Base-by-base conservation (phyloP, 176 grass and related monocot species). In the Paspalum notatum region DNA sequence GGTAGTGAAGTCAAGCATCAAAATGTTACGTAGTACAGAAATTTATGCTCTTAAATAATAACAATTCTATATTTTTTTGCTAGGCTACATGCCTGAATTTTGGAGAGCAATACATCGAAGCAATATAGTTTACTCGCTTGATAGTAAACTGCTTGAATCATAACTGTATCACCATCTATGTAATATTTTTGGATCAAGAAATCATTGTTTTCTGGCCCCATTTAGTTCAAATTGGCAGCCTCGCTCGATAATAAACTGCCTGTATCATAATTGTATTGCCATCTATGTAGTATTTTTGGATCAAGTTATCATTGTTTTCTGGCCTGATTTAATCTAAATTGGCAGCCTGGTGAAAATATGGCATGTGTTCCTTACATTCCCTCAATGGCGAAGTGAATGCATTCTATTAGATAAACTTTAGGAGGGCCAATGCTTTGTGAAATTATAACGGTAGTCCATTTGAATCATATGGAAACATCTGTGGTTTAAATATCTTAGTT, bases 41-140 rank as follows among this genome's bases (percentile, higher is more conserved):
- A 12, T 61, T 44, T 82, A 21, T 18, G 7, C 6, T 46, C 27
- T 44, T 52, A 10, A 4, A 14, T 71, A 13, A 48, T 64, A 58
- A 80, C 42, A 78, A 51, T 53, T 21, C 50, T 76, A 59, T 68
- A 25, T 53, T 26, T 75, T 42, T 66, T 56, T 24, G 59, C 48
- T 82, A 95, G 96, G 92, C 90, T 85, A 90, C 90, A 2, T 90
- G 85, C 84, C 75, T 99, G 41, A 95, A 84, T 85, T 59, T 95
- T 55, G 96, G 88, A 10, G 96, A 98, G 83, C 96, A 98, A 75
- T 98, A 95, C 75, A 87, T 98, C 11, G 86, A 73, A 37, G 92
- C 90, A 68, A n/a, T n/a, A n/a, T n/a, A n/a, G n/a, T n/a, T n/a
- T n/a, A n/a, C n/a, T n/a, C n/a, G n/a, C 26, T 27, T 61, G 58